Percentiles rank a stretch among this genome's conserved stretches.
These are phyloP conservation scores for Saitozyma sp. DNA, from an alignment of 768 basidiomycete genomes.

Conservation along the genomic window DNA sequence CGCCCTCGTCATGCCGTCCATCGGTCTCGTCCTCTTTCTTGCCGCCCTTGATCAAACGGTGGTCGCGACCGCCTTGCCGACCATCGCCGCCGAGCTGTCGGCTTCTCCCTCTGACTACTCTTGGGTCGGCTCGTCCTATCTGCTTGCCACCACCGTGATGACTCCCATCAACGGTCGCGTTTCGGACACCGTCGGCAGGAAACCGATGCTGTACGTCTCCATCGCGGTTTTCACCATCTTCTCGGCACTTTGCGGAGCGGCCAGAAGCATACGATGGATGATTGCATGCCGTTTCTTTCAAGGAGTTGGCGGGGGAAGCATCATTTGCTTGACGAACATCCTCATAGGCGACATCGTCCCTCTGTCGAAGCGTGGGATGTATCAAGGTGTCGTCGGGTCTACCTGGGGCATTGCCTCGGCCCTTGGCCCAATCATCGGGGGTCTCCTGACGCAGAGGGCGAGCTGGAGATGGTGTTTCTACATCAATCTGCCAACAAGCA, in stretches of 20 bases:
- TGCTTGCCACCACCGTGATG: constrained; percentile 28
- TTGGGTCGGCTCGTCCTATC: constrained; percentile 47
- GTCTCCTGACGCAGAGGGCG: constrained; percentile 49
- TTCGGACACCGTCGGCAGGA: constrained; percentile 46
- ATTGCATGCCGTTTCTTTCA: constrained; percentile 40
- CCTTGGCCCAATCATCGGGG: constrained; percentile 76
- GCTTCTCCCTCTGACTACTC: constrained; percentile 42
- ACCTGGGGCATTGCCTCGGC: constrained; percentile 77
- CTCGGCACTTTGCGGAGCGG: constrained; percentile 46
- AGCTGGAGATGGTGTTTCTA: constrained; percentile 45
- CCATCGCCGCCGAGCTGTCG: constrained; percentile 39
- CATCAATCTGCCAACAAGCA: constrained; percentile 51
- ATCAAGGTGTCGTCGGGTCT: constrained; percentile 61
- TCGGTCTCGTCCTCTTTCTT: constrained; percentile 26
- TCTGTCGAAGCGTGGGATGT: constrained; percentile 75
- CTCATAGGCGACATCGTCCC: constrained; percentile 68
- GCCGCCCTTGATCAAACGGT: constrained; percentile 24
- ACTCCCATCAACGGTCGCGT: constrained; percentile 41
- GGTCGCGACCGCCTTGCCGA: constrained; percentile 41
- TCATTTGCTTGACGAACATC: constrained; percentile 43
- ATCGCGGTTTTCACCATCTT: constrained; percentile 40
- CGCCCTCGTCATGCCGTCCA: constrained; percentile 38
- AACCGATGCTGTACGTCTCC: constrained; percentile 41
- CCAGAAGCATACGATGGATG: constrained; percentile 38
- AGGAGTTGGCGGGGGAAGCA: constrained; percentile 45